Evolutionary conservation across 2,329 filamentous ascomycete genomes (phyloP).

Genomic region (Monilinia aucupariae): DNA sequence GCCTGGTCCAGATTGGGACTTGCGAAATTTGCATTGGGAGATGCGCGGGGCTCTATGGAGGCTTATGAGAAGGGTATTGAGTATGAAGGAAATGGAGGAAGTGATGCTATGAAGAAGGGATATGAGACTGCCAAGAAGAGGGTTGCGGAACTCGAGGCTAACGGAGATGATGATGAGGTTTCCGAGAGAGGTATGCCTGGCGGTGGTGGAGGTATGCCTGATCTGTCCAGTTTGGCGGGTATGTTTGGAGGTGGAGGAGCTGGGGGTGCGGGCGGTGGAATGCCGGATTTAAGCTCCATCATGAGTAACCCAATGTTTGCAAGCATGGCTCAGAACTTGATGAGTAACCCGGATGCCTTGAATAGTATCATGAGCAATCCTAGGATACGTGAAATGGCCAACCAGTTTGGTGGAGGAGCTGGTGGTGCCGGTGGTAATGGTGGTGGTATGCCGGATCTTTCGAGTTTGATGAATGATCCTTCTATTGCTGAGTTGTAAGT

Average conservation of each 20-base stretch:
- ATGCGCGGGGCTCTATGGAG: slow-evolving; percentile 87
- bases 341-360: slow-evolving; percentile 94
- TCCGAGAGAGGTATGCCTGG: slow-evolving; percentile 45
- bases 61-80: slow-evolving; percentile 92
- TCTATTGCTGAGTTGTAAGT: slow-evolving; percentile 89
- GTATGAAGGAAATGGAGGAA: slow-evolving; percentile 87
- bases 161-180: slow-evolving; percentile 43
- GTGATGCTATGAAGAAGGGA: slow-evolving; percentile 95
- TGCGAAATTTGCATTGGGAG: slow-evolving; percentile 84
- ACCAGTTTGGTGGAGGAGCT: slow-evolving; percentile 54
- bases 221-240: slow-evolving; percentile 63
- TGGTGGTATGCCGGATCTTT: slow-evolving; percentile 85
- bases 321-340: slow-evolving; percentile 92
- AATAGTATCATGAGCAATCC: slow-evolving; percentile 93
- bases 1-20: slow-evolving; percentile 92
- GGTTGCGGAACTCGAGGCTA: slow-evolving; percentile 69
- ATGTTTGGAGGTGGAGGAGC: slow-evolving; percentile 59
- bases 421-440: slow-evolving; percentile 46
- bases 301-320: slow-evolving; percentile 99
- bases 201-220: slow-evolving; percentile 61
- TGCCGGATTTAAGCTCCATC: slow-evolving; percentile 80
- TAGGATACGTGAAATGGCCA: slow-evolving; percentile 78
- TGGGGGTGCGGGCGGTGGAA: slow-evolving; percentile 59
- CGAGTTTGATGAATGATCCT: slow-evolving; percentile 84
- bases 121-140: slow-evolving; percentile 87